Conservation (phyloP, 345 rosid species). For the Euphorbia pulcherrima region DNA sequence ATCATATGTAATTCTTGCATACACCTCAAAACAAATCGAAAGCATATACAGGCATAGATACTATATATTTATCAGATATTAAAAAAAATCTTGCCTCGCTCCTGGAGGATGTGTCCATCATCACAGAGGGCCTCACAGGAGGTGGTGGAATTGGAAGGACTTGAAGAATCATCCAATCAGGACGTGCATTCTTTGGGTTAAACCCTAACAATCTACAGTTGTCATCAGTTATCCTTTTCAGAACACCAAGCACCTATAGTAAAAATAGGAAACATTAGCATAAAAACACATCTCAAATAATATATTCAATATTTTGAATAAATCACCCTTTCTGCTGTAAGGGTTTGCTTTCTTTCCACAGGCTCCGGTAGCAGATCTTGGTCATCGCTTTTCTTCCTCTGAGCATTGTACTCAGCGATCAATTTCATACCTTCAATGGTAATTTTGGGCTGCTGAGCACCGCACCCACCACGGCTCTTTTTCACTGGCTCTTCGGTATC, state of each 20-base stretch:
- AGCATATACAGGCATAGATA: too few relatives aligned
- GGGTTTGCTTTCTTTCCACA: slow-evolving; percentile 88
- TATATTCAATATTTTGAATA: not conserved
- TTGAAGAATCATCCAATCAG: slow-evolving; percentile 98
- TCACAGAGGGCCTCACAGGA: slow-evolving; percentile 97
- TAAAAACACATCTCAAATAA: not conserved
- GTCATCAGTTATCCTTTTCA: slow-evolving; percentile 91
- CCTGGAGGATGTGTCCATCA: slow-evolving; percentile 91
- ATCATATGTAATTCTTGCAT: not conserved
- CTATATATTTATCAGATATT: not conserved
- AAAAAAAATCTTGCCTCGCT: slow-evolving; percentile 56
- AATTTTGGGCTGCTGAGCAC: slow-evolving; percentile 87
- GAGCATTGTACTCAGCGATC: slow-evolving; percentile 76
- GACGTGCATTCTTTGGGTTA: slow-evolving; percentile 94
- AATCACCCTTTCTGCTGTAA: slow-evolving; percentile 81
- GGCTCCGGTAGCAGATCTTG: slow-evolving; percentile 94
- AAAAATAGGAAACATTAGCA: slow-evolving; percentile 10
- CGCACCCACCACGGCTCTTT: slow-evolving; percentile 87
- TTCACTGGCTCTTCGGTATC: slow-evolving; percentile 71
- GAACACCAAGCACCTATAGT: slow-evolving; percentile 71
- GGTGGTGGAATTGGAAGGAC: slow-evolving; percentile 99
- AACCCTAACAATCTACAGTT: slow-evolving; percentile 84
- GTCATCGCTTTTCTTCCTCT: slow-evolving; percentile 78
- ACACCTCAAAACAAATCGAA: not conserved
- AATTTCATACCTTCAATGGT: slow-evolving; percentile 96